Percentiles rank a stretch among this genome's conserved stretches.
phyloP scores from a whole-genome alignment of 208 protist genomes.

The Wallacemonas sp. region DNA sequence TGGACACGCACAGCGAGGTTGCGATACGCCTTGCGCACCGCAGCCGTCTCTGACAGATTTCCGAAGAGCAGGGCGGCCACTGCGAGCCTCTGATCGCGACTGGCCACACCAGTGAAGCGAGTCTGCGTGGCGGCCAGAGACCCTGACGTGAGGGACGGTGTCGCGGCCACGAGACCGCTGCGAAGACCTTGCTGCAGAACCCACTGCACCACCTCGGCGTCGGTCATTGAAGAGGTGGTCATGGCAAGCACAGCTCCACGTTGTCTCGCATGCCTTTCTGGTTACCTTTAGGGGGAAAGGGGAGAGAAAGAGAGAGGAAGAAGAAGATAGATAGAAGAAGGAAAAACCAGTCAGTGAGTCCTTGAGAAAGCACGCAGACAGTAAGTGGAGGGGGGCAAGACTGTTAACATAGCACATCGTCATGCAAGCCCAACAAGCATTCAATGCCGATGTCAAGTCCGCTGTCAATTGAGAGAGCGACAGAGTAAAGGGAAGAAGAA shows the following conservation, averaged over 20 bases:
- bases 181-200: conserved; percentile 21
- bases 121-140: no score
- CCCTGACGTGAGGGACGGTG: background rate
- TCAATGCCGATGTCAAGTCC: no score
- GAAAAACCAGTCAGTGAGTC: background rate
- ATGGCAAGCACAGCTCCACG: background rate
- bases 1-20: conserved; percentile 62
- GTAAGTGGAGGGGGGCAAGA: background rate
- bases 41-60: background rate
- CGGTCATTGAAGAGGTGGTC: conserved; percentile 12
- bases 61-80: background rate
- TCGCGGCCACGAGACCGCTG: conserved; percentile 20
- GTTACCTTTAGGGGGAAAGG: background rate
- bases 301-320: background rate
- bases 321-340: background rate
- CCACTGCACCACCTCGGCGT: conserved; percentile 22
- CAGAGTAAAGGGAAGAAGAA: no score
- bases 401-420: no score
- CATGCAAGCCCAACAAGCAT: no score
- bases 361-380: no score
- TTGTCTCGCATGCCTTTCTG: background rate
- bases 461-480: no score
- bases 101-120: no score
- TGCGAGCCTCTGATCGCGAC: background rate
- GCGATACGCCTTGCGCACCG: conserved; percentile 47